Percentiles rank a stretch among this genome's conserved stretches.
phyloP scores from a whole-genome alignment of 495 filamentous ascomycete species.

The Lineolata rhizophorae region DNA sequence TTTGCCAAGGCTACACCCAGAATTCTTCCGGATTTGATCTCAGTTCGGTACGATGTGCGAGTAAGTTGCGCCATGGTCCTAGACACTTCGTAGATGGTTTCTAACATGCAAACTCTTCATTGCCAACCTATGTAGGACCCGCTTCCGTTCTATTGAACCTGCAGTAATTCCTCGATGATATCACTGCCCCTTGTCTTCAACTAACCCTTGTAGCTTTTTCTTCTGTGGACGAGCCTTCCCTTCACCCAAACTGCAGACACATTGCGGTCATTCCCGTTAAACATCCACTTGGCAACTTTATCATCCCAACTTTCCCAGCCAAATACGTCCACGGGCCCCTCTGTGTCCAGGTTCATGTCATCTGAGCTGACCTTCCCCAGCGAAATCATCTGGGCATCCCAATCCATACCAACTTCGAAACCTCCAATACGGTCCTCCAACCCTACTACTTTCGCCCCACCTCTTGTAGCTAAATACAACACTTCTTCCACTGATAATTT shows the following conservation, averaged over 20 bases:
- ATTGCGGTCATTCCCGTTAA: constrained; percentile 70
- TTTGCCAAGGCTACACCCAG: no score
- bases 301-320: constrained; percentile 67
- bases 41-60: no score
- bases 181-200: no score
- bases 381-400: constrained; percentile 67
- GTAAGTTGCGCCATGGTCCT: no score
- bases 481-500: constrained; percentile 69
- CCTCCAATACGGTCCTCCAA: constrained; percentile 43
- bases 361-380: constrained; percentile 23
- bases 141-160: no score
- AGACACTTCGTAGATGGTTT: no score
- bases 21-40: no score
- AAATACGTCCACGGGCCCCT: constrained; percentile 54
- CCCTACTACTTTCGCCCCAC: constrained; percentile 59
- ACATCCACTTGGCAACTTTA: constrained; percentile 71
- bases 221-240: constrained; percentile 48
- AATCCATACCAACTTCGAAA: constrained; percentile 73
- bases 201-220: no score
- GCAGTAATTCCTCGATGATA: no score
- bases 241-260: constrained; percentile 59
- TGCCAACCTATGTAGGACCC: no score
- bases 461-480: constrained; percentile 65
- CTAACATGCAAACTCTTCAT: no score
- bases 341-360: constrained; percentile 13